Percentiles rank a stretch among this genome's conserved stretches.
Evolutionary conservation across 2,329 filamentous ascomycete species (phyloP).

Genomic region (Phoma sp.): DNA sequence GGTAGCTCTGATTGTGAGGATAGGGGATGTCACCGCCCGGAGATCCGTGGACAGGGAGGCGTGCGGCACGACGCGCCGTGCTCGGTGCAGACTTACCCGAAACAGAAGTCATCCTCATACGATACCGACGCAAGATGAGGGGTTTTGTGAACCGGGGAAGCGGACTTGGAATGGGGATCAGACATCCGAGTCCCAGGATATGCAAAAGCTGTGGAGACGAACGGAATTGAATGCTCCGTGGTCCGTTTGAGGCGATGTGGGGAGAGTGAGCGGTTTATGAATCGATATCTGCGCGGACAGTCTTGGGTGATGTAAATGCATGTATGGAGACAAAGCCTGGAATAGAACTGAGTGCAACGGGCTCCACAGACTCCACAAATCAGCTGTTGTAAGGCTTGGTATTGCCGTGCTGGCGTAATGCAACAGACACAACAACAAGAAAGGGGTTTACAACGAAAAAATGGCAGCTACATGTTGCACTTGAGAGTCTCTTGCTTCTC

Average conservation of each 20-base stretch:
- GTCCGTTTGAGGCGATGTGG: background rate
- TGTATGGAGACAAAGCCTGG: too few relatives aligned
- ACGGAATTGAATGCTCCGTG: background rate
- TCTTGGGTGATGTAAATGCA: too few relatives aligned
- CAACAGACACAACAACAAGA: too few relatives aligned
- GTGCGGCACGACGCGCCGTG: constrained; percentile 6
- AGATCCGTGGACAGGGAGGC: constrained; percentile 1
- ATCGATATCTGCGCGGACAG: too few relatives aligned
- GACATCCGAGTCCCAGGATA: background rate
- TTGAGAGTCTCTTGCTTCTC: too few relatives aligned
- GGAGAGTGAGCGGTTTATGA: background rate
- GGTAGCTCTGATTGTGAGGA: background rate
- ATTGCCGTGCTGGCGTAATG: too few relatives aligned
- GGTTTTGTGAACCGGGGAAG: background rate
- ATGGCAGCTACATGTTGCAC: too few relatives aligned
- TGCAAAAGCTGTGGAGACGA: background rate
- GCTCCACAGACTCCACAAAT: too few relatives aligned
- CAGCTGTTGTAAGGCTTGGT: too few relatives aligned
- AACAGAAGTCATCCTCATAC: constrained; percentile 1
- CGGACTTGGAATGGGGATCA: background rate
- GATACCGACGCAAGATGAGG: background rate
- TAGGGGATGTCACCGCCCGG: constrained; percentile 7
- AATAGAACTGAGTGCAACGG: too few relatives aligned
- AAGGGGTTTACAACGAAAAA: too few relatives aligned
- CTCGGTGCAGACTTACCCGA: constrained; percentile 7